Evolutionary conservation across 1,284 basidiomycete species (phyloP), one percentile per base, ranked within the genome.

Genomic region (Ustilago shanxiensis): DNA sequence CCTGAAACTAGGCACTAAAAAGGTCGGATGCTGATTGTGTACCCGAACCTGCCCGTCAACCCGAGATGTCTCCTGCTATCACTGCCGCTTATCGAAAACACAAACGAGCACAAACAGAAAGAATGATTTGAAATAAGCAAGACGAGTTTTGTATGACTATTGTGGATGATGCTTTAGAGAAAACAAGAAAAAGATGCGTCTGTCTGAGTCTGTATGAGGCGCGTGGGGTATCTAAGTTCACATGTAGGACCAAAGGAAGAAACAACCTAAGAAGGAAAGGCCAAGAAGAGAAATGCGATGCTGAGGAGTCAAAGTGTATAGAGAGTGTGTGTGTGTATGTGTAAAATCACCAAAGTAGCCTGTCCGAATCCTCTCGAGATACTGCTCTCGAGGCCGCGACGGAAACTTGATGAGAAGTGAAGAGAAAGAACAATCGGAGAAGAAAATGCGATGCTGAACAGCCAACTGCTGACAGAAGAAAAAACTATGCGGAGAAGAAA

Each of bases 161-260:
- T 49, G 47, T 49, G 47, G 13, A 49, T 24, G 50, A 52, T 52
- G 50, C 50, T 52, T 20, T 52, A n/a, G 22, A 29, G 33, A n/a
- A 52, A 52, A 22, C 7, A 31, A 33, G 50, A 52, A n/a, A 52
- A 52, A 22, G 9, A 31, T 53, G 51, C 29, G 49, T 50, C 49
- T 50, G 49, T 50, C 16, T 28, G n/a, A 53, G 20, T 54, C 33
- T 54, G 53, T 54, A 39, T 24, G 35, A 24, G 47, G 47, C 11
- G 35, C 18, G 33, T 22, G 31, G 52, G 54, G 54, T 56, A 56
- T 56, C 54, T 56, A 56, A 39, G 16, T 56, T 56, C 54, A 56
- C 54, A 56, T 41, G 37, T 39, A 20, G 39, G 35, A 35, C 54
- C 33, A 56, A 56, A 56, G 37, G 24, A 54, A 54, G 53, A 39